phyloP scores from a whole-genome alignment of 2,329 filamentous ascomycete species.

The Tolypocladium amazonense region DNA sequence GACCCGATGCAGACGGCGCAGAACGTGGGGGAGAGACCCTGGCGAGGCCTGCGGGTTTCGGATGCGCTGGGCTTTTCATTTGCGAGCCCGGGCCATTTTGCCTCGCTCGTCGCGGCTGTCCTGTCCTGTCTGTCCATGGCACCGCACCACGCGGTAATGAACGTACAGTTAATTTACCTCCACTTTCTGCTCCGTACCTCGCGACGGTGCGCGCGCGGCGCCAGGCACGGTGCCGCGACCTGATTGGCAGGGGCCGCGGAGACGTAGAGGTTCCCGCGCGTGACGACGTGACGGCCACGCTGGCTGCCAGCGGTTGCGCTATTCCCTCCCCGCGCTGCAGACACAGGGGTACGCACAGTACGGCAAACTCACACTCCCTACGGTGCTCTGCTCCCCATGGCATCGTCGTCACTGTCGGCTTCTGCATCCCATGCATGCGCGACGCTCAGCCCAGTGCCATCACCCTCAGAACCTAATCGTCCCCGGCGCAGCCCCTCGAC shows the following conservation, averaged over 20 bases:
- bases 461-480: not conserved
- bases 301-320: not conserved
- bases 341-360: not conserved
- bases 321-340: not conserved
- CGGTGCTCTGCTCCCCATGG: not conserved
- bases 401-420: not conserved
- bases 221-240: not conserved
- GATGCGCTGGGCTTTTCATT: not conserved
- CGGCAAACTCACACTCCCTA: not conserved
- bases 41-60: not conserved
- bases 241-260: not conserved
- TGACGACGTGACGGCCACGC: not conserved
- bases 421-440: not conserved
- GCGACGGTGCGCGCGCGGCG: not conserved
- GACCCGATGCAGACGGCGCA: not conserved
- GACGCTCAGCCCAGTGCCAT: not conserved
- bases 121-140: no score
- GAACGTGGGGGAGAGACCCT: constrained; percentile 1
- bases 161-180: no score
- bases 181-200: not conserved
- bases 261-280: not conserved
- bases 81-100: not conserved
- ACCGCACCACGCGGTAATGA: no score
- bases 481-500: not conserved
- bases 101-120: no score